Evolutionary conservation across 2,329 filamentous ascomycete species (phyloP), one percentile per base, ranked within the genome.

Genomic region (Apiospora kogelbergensis): DNA sequence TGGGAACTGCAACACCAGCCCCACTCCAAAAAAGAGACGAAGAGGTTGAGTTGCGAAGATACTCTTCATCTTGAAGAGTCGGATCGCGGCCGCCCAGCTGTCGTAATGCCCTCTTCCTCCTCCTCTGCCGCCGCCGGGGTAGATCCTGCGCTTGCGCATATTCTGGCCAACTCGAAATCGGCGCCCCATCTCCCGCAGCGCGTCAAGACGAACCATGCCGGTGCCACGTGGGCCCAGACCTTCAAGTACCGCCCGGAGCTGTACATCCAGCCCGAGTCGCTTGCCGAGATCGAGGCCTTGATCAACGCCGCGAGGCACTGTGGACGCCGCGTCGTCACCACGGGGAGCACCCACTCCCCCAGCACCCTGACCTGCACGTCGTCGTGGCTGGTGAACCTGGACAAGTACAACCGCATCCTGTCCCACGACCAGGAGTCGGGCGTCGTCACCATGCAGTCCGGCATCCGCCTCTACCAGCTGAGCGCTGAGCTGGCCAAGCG

Each of bases 161-260:
- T 41, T 41, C 40, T 65, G n/a, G 63, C 41, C 63, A 65, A 24
- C 41, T 42, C 63, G 7, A 65, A 44, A n/a, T 42, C 63, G 37
- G 41, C 63, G 24, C 24, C 63, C 37, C 63, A 65, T 42, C 63
- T 65, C n/a, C 63, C 63, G 37, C 63, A 30, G 40, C 63, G 63
- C 63, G 63, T 44, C 24, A 65, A 44, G 63, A 42, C 63, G 37
- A 65, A 42, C 63, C 90, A 98, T 80, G 82, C 90, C 65, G 96
- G 98, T 83, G 91, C 91, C 76, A 99, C 96, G 24, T 99, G 96
- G 96, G 96, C 96, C 46, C 91, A 91, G 77, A 98, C 96, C 65
- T 98, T 97, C 83, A 91, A 92, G 76, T 96, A 92, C 66, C 88
- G 90, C 22, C 96, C 96, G 2, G 94, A 98, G 84, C 90, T 98